Evolutionary conservation across 345 rosid genomes (phyloP).

Genomic region (Gossypium anomalum): DNA sequence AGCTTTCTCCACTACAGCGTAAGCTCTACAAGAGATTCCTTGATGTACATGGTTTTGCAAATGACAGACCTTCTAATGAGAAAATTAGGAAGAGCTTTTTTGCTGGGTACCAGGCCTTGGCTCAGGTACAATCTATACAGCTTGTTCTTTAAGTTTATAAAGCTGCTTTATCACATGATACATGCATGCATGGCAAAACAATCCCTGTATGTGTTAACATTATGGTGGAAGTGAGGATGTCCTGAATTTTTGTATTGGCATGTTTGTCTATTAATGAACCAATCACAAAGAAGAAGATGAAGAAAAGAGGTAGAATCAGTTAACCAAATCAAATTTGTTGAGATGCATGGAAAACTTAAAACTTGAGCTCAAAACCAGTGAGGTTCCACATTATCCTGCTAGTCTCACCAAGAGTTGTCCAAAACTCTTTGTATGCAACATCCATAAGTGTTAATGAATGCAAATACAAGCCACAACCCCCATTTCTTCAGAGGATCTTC

Average conservation of each 20-base stretch:
- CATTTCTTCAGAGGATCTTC: background rate
- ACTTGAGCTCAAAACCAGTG: background rate
- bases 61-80: slow-evolving; percentile 55
- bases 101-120: slow-evolving; percentile 98
- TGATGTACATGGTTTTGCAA: slow-evolving; percentile 76
- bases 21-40: slow-evolving; percentile 92
- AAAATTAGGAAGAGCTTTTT: slow-evolving; percentile 79
- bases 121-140: slow-evolving; percentile 59
- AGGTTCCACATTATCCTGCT: background rate
- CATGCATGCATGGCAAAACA: background rate
- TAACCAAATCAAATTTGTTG: too few species aligned
- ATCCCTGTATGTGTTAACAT: background rate
- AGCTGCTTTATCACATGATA: slow-evolving; percentile 7
- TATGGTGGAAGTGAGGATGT: background rate
- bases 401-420: background rate
- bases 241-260: background rate
- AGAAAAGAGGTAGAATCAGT: too few species aligned
- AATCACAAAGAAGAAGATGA: background rate
- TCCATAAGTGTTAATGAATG: background rate
- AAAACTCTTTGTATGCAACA: background rate
- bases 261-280: background rate
- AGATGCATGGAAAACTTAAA: background rate
- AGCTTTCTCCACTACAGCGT: slow-evolving; percentile 90
- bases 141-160: slow-evolving; percentile 4
- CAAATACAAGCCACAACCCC: background rate